These are phyloP conservation scores for Paraphoma sp. DNA, from an alignment of 2,329 filamentous ascomycete genomes.

Conservation along the genomic window DNA sequence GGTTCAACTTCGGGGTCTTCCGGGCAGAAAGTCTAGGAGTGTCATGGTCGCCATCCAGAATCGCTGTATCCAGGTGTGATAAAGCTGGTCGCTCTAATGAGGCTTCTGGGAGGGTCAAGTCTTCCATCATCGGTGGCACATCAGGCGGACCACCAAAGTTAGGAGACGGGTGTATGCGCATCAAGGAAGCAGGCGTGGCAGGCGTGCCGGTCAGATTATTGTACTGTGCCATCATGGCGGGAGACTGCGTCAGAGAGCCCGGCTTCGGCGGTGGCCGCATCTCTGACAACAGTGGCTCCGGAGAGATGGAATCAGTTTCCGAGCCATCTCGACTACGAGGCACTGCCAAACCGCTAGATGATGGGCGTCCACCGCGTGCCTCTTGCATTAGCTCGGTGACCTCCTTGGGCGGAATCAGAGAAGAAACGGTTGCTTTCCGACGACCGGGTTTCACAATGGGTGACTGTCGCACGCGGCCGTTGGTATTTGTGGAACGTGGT, in stretches of 20 bases:
- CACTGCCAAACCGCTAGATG: slow-evolving; percentile 30
- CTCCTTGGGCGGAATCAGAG: slow-evolving; percentile 55
- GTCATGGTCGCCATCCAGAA: slow-evolving; percentile 55
- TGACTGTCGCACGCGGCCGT: slow-evolving; percentile 68
- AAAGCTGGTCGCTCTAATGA: slow-evolving; percentile 59
- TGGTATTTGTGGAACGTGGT: slow-evolving; percentile 55
- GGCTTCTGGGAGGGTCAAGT: slow-evolving; percentile 74
- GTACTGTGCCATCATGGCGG: slow-evolving; percentile 64
- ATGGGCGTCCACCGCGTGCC: slow-evolving; percentile 32
- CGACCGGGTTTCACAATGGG: slow-evolving; percentile 72
- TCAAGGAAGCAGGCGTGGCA: slow-evolving; percentile 86
- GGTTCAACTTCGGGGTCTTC: slow-evolving; percentile 70
- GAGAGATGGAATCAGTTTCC: slow-evolving; percentile 57
- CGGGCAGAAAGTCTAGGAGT: slow-evolving; percentile 69
- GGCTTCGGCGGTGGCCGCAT: slow-evolving; percentile 70
- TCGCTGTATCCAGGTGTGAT: slow-evolving; percentile 59
- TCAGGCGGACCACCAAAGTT: slow-evolving; percentile 33
- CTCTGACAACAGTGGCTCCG: slow-evolving; percentile 55
- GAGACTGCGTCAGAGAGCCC: slow-evolving; percentile 70
- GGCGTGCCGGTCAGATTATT: slow-evolving; percentile 40
- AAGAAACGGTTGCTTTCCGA: slow-evolving; percentile 54
- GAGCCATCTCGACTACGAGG: slow-evolving; percentile 48
- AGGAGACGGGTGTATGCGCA: slow-evolving; percentile 60
- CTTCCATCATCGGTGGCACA: slow-evolving; percentile 57
- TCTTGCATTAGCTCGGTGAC: slow-evolving; percentile 51